phyloP scores from a whole-genome alignment of 495 filamentous ascomycete species.

The Glarea lozoyensis region DNA sequence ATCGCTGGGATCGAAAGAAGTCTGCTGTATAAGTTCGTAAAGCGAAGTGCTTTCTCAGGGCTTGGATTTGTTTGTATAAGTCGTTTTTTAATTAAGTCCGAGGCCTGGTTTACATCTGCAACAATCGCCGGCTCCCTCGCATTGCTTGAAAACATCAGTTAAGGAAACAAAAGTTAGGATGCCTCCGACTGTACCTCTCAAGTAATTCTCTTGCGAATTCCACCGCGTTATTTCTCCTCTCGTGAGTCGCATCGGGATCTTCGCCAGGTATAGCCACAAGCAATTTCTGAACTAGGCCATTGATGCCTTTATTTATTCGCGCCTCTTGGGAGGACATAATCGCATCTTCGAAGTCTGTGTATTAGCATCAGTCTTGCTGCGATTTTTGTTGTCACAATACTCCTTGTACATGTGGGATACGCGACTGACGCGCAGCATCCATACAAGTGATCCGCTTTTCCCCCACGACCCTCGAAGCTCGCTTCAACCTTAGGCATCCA shows the following conservation, averaged over 20 bases:
- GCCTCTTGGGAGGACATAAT: conserved; percentile 34
- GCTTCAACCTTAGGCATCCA: background rate
- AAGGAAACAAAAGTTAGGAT: background rate
- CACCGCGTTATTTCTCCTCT: conserved; percentile 40
- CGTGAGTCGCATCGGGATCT: conserved; percentile 38
- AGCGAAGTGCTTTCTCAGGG: conserved; percentile 77
- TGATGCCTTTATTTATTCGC: conserved; percentile 43
- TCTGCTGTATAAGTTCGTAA: conserved; percentile 80
- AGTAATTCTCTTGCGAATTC: conserved; percentile 40
- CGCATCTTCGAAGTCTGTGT: conserved; percentile 24
- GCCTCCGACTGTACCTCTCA: conserved; percentile 30
- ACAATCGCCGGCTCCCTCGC: conserved; percentile 24
- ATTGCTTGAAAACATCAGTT: conserved; percentile 10
- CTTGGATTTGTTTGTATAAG: conserved; percentile 64
- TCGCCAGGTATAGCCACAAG: conserved; percentile 39
- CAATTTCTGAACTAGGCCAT: conserved; percentile 46
- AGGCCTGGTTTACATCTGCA: conserved; percentile 67
- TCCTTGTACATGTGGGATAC: conserved; percentile 1
- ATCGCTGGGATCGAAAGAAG: conserved; percentile 85
- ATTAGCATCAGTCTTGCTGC: background rate
- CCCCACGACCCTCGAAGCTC: background rate
- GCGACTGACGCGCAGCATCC: conserved; percentile 3
- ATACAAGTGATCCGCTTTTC: no score
- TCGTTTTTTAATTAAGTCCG: conserved; percentile 83
- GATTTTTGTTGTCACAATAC: background rate